Evolutionary conservation across 2,329 filamentous ascomycete species (phyloP).

Genomic region (Magnaporthiopsis poae): DNA sequence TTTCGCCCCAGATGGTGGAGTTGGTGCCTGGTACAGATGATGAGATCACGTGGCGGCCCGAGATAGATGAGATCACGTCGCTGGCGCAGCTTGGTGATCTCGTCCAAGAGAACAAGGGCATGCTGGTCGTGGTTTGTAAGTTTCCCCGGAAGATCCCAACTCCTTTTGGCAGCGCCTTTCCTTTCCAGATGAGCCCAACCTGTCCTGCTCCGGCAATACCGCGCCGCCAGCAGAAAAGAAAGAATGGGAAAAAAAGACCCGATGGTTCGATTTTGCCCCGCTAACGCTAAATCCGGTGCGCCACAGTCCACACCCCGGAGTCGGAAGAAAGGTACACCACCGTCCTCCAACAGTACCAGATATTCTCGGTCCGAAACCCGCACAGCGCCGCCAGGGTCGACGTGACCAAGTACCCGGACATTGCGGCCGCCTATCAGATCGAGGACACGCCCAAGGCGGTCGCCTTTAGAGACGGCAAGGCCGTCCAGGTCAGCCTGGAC

Average conservation of each 20-base stretch:
- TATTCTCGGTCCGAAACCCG: background rate
- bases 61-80: conserved; percentile 27
- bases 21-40: too few species aligned
- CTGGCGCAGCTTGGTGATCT: conserved; percentile 56
- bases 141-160: conserved; percentile 14
- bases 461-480: conserved; percentile 64
- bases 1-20: too few species aligned
- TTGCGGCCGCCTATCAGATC: conserved; percentile 64
- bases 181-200: too few species aligned
- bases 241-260: too few species aligned
- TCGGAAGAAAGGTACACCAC: conserved; percentile 11
- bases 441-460: conserved; percentile 83
- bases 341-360: conserved; percentile 15
- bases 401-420: conserved; percentile 54
- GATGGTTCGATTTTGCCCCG: too few species aligned
- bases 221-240: too few species aligned
- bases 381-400: conserved; percentile 67
- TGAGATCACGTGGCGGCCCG: background rate
- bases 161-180: too few species aligned
- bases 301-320: too few species aligned
- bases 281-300: too few species aligned
- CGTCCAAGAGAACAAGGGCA: conserved; percentile 56
- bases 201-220: too few species aligned
- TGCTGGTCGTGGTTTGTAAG: conserved; percentile 86
- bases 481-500: conserved; percentile 61